These are phyloP conservation scores for Trichopus zeylanicus DNA, from an alignment of 116 monocot species.

Conservation along the genomic window DNA sequence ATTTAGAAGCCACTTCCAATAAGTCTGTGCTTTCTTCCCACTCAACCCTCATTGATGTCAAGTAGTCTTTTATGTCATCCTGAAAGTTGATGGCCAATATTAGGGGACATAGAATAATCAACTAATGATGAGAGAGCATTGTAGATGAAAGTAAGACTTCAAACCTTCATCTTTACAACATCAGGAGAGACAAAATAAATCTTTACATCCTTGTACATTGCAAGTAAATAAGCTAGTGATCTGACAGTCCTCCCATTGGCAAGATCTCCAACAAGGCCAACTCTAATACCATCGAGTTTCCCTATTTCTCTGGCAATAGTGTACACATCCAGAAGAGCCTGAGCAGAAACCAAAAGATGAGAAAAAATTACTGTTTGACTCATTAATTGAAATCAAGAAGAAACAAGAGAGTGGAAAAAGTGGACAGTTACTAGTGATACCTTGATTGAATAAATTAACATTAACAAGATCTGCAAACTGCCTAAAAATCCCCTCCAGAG, in stretches of 20 bases:
- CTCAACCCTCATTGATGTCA: slow-evolving; percentile 64
- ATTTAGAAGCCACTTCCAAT: slow-evolving; percentile 83
- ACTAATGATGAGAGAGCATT: neutral
- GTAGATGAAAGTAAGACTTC: neutral
- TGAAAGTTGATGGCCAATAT: slow-evolving; percentile 15
- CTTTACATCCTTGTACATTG: slow-evolving; percentile 68
- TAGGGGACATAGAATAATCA: neutral
- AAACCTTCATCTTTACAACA: slow-evolving; percentile 98
- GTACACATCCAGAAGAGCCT: slow-evolving; percentile 97
- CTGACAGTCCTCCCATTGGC: slow-evolving; percentile 95
- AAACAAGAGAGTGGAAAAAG: neutral
- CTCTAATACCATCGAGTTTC: slow-evolving; percentile 74
- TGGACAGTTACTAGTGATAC: neutral
- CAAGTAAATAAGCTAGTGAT: slow-evolving; percentile 84
- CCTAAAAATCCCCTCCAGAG: no score
- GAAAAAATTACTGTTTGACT: neutral
- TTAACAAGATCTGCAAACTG: no score
- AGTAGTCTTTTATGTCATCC: slow-evolving; percentile 96
- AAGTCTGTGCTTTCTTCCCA: slow-evolving; percentile 95
- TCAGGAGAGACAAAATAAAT: slow-evolving; percentile 95
- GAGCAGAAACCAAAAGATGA: slow-evolving; percentile 4
- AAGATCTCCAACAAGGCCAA: slow-evolving; percentile 94
- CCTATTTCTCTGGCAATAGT: slow-evolving; percentile 95
- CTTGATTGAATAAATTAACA: no score
- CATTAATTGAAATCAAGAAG: neutral